Conservation (phyloP, 495 filamentous ascomycete genomes). For the Bathelium albidoporum region DNA sequence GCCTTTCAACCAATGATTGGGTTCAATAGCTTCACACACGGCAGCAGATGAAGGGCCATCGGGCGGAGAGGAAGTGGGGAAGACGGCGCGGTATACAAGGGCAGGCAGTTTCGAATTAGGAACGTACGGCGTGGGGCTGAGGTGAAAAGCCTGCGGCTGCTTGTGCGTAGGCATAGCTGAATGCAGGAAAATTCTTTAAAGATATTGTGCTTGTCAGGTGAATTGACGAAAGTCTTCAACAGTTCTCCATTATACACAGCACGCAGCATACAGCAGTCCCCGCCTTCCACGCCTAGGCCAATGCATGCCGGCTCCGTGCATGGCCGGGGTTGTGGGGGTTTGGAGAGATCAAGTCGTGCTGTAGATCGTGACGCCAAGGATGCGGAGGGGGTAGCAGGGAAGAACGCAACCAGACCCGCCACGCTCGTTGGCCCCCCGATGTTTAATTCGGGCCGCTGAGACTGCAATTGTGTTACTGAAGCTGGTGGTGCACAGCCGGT, state of each 20-base stretch:
- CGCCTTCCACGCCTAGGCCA: neutral
- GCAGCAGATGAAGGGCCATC: conserved; percentile 17
- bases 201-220: neutral
- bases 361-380: neutral
- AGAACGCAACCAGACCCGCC: neutral
- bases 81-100: conserved; percentile 33
- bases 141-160: conserved; percentile 22
- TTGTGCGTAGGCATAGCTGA: neutral
- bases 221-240: neutral
- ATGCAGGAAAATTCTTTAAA: neutral
- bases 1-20: conserved; percentile 32
- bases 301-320: neutral
- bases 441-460: neutral
- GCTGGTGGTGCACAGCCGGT: neutral
- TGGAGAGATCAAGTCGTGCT: neutral
- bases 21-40: conserved; percentile 23
- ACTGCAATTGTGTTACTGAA: neutral
- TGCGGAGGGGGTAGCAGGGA: conserved; percentile 1
- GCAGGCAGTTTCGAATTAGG: conserved; percentile 34
- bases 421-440: neutral
- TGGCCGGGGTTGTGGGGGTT: neutral
- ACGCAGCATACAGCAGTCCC: no score
- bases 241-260: neutral
- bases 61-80: conserved; percentile 28
- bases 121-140: conserved; percentile 29